A percentile compares a stretch with the other conserved stretches of the same genome.
Conservation (phyloP, 495 filamentous ascomycete species). For the Massariosphaeria phaeospora region DNA sequence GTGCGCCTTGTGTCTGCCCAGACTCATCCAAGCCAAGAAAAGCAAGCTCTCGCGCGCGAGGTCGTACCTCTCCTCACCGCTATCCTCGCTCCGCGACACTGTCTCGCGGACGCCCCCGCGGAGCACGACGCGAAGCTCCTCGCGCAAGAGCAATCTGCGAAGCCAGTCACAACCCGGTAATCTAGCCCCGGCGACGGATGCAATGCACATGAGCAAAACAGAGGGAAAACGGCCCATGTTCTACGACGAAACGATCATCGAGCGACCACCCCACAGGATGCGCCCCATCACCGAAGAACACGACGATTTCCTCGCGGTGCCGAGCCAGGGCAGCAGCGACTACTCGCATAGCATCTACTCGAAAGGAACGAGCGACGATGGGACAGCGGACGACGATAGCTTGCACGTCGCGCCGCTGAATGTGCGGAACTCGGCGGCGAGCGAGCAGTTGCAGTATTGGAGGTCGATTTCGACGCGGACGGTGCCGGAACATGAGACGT, state of each 20-base stretch:
- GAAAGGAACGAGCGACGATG: background rate
- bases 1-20: conserved; percentile 11
- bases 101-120: background rate
- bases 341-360: too few species aligned
- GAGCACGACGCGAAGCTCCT: background rate
- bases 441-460: too few species aligned
- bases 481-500: too few species aligned
- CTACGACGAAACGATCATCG: background rate
- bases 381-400: background rate
- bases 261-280: background rate
- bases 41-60: conserved; percentile 3
- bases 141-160: background rate
- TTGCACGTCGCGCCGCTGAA: background rate
- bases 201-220: background rate
- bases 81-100: conserved; percentile 3
- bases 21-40: conserved; percentile 17
- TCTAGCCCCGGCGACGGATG: background rate
- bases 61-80: conserved; percentile 1
- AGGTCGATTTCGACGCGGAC: too few species aligned
- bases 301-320: background rate
- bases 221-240: background rate
- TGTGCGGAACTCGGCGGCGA: too few species aligned
- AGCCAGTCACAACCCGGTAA: background rate
- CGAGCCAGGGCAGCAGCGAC: background rate
- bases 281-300: background rate